Evolutionary conservation across 2,329 filamentous ascomycete genomes (phyloP).

Genomic region (Xylariaceae sp.): DNA sequence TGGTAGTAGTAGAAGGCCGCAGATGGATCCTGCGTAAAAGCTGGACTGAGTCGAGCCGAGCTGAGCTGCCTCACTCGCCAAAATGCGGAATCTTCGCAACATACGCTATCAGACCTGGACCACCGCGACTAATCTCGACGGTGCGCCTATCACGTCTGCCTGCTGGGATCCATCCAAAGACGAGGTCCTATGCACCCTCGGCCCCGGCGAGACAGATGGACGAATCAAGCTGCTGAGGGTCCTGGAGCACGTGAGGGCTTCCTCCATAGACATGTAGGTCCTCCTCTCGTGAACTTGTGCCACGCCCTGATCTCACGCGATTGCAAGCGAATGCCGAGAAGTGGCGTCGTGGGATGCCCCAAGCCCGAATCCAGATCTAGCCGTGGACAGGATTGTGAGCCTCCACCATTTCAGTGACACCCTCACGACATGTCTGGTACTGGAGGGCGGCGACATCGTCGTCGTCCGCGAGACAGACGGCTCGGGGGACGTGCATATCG

Average conservation of each 20-base stretch:
- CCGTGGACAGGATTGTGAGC: conserved; percentile 66
- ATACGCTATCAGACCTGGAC: conserved; percentile 62
- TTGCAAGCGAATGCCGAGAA: conserved; percentile 28
- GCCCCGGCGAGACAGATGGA: conserved; percentile 62
- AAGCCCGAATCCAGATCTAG: conserved; percentile 67
- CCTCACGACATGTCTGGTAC: conserved; percentile 68
- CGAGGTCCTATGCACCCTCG: conserved; percentile 74
- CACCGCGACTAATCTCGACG: conserved; percentile 39
- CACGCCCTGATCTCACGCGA: background rate
- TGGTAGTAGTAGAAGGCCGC: too few relatives aligned
- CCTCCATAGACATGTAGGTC: conserved; percentile 33
- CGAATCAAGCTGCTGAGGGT: conserved; percentile 64
- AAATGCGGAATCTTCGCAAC: conserved; percentile 84
- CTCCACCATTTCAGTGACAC: conserved; percentile 83
- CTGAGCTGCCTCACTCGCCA: conserved; percentile 10
- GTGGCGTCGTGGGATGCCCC: conserved; percentile 88
- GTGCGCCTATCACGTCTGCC: conserved; percentile 60
- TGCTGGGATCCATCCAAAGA: conserved; percentile 81
- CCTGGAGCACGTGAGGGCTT: conserved; percentile 32
- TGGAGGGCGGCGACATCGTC: conserved; percentile 87
- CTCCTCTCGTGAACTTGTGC: background rate
- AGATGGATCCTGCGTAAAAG: too few relatives aligned
- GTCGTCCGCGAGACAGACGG: conserved; percentile 64
- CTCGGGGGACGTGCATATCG: conserved; percentile 68
- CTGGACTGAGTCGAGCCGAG: background rate